Percentiles rank a stretch among this genome's conserved stretches.
Evolutionary conservation across 2,329 filamentous ascomycete species (phyloP).

Genomic region (Coniochaeta sp.): DNA sequence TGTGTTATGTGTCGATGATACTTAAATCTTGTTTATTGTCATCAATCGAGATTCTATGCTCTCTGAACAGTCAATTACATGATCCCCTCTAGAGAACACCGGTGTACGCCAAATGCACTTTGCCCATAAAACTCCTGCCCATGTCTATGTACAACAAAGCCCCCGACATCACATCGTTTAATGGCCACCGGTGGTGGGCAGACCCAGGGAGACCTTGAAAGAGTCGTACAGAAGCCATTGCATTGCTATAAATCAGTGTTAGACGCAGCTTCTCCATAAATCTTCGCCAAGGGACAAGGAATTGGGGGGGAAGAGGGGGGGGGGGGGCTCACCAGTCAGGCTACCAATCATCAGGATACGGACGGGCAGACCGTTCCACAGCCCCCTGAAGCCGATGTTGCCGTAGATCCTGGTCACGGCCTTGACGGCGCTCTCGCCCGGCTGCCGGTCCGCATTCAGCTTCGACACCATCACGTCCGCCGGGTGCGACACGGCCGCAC

Average conservation of each 20-base stretch:
- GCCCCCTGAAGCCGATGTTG: slow-evolving; percentile 78
- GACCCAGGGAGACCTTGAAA: background rate
- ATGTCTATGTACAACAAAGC: background rate
- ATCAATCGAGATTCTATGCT: no score
- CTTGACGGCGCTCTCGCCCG: slow-evolving; percentile 69
- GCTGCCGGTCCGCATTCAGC: slow-evolving; percentile 69
- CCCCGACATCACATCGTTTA: background rate
- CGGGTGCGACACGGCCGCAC: slow-evolving; percentile 73
- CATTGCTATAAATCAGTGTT: no score
- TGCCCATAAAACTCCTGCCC: background rate
- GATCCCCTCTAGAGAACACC: no score
- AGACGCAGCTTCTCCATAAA: no score
- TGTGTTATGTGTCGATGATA: no score
- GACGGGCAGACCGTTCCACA: slow-evolving; percentile 87
- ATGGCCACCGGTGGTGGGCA: background rate
- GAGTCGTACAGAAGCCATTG: no score
- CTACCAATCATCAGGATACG: slow-evolving; percentile 84
- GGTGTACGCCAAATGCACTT: no score
- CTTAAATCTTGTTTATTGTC: no score
- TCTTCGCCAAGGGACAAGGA: no score
- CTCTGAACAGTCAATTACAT: no score
- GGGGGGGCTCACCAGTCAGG: no score
- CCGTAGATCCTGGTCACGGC: slow-evolving; percentile 76
- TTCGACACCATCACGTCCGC: slow-evolving; percentile 91
- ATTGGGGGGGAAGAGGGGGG: no score